Conservation (phyloP, 768 basidiomycete species). For the Mycena rosella region DNA sequence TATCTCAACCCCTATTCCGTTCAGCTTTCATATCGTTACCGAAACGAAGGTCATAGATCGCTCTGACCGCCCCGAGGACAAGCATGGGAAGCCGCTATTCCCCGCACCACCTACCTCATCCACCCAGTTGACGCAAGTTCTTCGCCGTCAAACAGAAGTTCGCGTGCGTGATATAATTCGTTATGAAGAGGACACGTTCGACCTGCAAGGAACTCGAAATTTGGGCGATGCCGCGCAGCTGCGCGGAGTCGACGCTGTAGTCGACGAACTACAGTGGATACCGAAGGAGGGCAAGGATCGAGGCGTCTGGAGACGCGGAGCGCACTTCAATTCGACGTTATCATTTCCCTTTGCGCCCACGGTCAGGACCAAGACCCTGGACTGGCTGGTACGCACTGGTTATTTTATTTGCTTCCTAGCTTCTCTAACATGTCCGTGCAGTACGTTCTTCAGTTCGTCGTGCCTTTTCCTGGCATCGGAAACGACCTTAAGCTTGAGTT, state of each 20-base stretch:
- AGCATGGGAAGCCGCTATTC: constrained; percentile 23
- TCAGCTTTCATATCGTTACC: constrained; percentile 23
- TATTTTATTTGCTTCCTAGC: background rate
- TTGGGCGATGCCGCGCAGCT: background rate
- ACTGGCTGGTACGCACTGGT: constrained; percentile 21
- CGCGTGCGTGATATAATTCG: background rate
- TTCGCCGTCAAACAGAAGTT: background rate
- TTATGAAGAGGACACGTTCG: background rate
- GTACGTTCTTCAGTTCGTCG: constrained; percentile 13
- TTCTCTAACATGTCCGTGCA: background rate
- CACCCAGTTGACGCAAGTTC: background rate
- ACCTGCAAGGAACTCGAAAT: background rate
- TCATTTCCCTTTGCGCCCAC: constrained; percentile 10
- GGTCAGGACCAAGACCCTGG: background rate
- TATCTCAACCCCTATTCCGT: constrained; percentile 25
- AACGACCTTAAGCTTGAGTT: constrained; percentile 14
- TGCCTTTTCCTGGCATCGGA: constrained; percentile 20
- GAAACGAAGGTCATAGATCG: constrained; percentile 30
- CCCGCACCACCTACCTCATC: constrained; percentile 27
- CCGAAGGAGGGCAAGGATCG: background rate
- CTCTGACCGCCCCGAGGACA: constrained; percentile 22
- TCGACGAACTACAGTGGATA: constrained; percentile 12
- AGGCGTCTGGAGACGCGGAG: constrained; percentile 11
- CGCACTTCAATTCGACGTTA: background rate
- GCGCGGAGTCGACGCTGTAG: background rate